Base-by-base conservation (phyloP, 371 early-diverging fungal genomes). In the Mycotypha africana region DNA sequence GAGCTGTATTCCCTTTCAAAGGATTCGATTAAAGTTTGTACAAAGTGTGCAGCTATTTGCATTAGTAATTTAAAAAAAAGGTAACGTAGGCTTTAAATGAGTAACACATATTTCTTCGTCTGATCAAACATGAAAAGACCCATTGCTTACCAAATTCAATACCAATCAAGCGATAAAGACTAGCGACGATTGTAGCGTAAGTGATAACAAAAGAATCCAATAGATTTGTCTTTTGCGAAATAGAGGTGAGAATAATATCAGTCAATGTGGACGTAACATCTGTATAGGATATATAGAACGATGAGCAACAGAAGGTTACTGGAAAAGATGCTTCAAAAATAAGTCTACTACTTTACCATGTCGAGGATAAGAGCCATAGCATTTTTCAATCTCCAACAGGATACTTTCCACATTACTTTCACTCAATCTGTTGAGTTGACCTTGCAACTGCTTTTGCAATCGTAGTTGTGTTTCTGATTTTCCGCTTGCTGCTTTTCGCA, bases 361-460 rank as follows among this genome's bases (percentile, higher is more conserved):
- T 28, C 95, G 85, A 30, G 86, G 80, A 62, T 91, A 81, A 48
- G 79, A 77, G 42, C 84, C 66, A 57, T 89, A 93, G 30, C 82
- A 76, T 23, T 78, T 82, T 50, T 93, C 93, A 40, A 93, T 76
- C 23, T 87, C 86, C 46, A 72, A 32, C 12, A 94, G 49, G 42
- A 93, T 95, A 16, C 81, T 75, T 53, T 93, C 95, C 35, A 95
- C 81, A 56, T 93, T 95, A 58, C 84, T 79, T 62, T 93, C 96
- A 62, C 87, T 91, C 58, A 95, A 67, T 70, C 79, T 83, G 73
- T 94, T 95, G 12, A 95, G 67, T 45, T 86, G 79, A 51, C 97
- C 97, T 62, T 91, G 91, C 4, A 94, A 56, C 30, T 79, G 80
- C 24, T 88, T 78, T 43, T 88, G 85, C 3, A 95, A 69, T 14